Percentiles rank a stretch among this genome's conserved stretches.
These are phyloP conservation scores for Dioscorea alata DNA, from an alignment of 106 monocot species.

Conservation along the genomic window DNA sequence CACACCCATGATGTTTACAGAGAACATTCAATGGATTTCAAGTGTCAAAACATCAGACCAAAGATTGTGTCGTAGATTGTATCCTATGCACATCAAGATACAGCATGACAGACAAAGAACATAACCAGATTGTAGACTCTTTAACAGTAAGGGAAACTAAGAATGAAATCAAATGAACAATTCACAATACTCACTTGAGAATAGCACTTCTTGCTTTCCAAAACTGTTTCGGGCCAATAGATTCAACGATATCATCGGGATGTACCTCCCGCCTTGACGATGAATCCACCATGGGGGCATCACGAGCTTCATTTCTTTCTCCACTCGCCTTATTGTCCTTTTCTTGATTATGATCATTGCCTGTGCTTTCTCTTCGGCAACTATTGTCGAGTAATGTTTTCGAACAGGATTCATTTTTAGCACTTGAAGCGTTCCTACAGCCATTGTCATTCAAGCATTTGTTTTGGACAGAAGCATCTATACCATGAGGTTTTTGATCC, in stretches of 20 bases:
- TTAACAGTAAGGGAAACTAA: too few species aligned
- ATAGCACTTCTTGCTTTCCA: constrained; percentile 96
- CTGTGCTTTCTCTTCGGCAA: neutral
- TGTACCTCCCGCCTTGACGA: constrained; percentile 38
- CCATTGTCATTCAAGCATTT: constrained; percentile 5
- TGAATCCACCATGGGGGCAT: constrained; percentile 52
- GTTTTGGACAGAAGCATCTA: neutral
- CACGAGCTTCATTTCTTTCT: constrained; percentile 35
- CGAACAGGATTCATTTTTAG: constrained; percentile 3
- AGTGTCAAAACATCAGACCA: too few species aligned
- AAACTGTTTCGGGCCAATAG: constrained; percentile 87
- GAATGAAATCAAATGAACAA: too few species aligned
- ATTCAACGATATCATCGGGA: constrained; percentile 79
- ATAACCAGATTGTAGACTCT: too few species aligned
- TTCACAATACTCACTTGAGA: constrained; percentile 54
- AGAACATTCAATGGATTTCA: too few species aligned
- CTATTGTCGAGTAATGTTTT: constrained; percentile 10
- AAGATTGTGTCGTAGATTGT: too few species aligned
- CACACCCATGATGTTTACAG: too few species aligned
- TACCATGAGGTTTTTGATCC: constrained; percentile 4
- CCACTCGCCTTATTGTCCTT: constrained; percentile 11
- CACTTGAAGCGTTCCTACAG: constrained; percentile 1
- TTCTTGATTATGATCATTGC: neutral
- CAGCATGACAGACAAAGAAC: too few species aligned
- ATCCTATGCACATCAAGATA: too few species aligned